Evolutionary conservation across 2,329 filamentous ascomycete species (phyloP).

Genomic region (Claviceps pazoutovae): DNA sequence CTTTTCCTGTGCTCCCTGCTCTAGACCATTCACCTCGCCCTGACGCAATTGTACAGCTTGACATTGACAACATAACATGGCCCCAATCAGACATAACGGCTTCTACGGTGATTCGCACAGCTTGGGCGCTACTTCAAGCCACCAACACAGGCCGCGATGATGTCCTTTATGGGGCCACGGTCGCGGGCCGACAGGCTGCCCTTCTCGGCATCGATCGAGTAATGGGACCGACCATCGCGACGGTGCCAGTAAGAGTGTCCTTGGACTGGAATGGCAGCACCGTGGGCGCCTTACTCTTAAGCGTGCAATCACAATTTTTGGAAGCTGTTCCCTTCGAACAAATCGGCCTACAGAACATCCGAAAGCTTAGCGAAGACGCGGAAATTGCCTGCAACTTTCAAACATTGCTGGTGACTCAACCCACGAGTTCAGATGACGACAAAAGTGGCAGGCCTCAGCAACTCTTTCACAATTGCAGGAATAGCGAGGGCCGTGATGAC

Average conservation of each 20-base stretch:
- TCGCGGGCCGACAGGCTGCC: constrained; percentile 22
- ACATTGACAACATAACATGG: background rate
- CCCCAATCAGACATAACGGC: constrained; percentile 12
- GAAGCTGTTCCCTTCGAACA: constrained; percentile 11
- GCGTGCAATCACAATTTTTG: constrained; percentile 8
- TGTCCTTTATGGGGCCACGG: constrained; percentile 28
- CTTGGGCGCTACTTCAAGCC: constrained; percentile 35
- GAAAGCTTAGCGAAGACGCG: background rate
- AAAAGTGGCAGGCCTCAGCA: background rate
- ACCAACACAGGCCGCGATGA: constrained; percentile 29
- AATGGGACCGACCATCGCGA: constrained; percentile 23
- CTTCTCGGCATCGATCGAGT: constrained; percentile 11
- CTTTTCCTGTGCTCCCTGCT: constrained; percentile 28
- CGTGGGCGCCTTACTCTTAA: background rate
- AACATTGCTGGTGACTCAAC: background rate
- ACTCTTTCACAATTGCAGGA: background rate
- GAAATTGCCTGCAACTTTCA: background rate
- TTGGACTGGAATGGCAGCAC: constrained; percentile 14
- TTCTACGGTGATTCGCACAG: constrained; percentile 18
- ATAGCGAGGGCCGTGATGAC: background rate
- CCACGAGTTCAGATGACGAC: background rate
- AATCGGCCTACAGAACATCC: background rate
- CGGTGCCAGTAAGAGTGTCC: constrained; percentile 25
- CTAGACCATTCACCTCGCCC: constrained; percentile 26
- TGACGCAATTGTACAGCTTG: constrained; percentile 22